Base-by-base conservation (phyloP, 805 yeast genomes). In the Saturnispora halmiae region DNA sequence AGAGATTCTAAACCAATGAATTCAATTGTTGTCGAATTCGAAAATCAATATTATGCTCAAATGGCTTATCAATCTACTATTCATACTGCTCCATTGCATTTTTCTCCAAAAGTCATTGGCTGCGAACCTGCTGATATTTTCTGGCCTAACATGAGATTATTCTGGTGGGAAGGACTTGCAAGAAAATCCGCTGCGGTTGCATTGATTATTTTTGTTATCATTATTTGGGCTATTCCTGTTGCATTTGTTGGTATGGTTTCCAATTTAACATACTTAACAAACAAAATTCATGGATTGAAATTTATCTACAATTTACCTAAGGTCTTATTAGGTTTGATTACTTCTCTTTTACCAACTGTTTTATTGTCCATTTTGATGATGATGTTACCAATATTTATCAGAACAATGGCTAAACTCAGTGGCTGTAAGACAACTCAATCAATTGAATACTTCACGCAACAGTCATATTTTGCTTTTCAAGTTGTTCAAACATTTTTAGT, bases 201-300 rank as follows among this genome's bases (percentile, higher is more conserved):
- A 13, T 76, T 75, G 2, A 72, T 81, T 41, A 51, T 62, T 18
- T 82, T 77, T 1, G 51, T 79, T 33, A 66, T 80, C 39, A 54
- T 77, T 24, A 63, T 78, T 50, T 82, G 94, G 94, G 71, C 88
- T 42, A 61, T 81, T 48, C 90, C 90, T 11, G 86, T 80, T 31
- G 80, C 88, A 3, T 77, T 82, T 56, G 86, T 82, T 36, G 88
- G 88, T 70, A 55, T 77, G 53, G 66, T 82, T 43, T 80, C 88
- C 3, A 81, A 81, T 53, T 61, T 82, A 47, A 73, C 79, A 15
- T 71, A 71, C 50, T 64, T 82, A 52, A 79, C 79, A 6, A 66
- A 75, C 43, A 72, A 73, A 47, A 51, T 77, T 26, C 73, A 58
- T 19, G 73, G 75, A 61, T 66, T 82, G 47, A 58, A 54, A 13